phyloP scores from a whole-genome alignment of 306 rosid species.

The Citrullus amarus region DNA sequence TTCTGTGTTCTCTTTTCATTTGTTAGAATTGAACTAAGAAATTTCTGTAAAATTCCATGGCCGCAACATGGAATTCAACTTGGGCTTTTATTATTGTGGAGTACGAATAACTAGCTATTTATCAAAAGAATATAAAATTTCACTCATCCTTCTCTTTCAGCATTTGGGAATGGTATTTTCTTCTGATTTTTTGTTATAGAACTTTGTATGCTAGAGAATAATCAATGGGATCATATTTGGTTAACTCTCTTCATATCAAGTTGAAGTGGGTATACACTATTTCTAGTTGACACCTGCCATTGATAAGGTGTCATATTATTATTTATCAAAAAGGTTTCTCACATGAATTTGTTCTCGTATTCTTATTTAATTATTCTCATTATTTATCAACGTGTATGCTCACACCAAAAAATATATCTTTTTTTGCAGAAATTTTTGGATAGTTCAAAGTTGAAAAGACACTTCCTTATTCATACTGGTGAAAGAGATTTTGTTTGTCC shows the following conservation, averaged over 20 bases:
- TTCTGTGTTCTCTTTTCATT: background rate
- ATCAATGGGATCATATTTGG: background rate
- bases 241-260: background rate
- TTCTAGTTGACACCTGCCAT: background rate
- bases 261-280: background rate
- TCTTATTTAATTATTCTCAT: background rate
- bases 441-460: conserved; percentile 94
- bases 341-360: background rate
- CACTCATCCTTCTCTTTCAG: background rate
- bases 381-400: background rate
- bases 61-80: background rate
- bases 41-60: background rate
- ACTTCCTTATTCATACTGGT: conserved; percentile 89
- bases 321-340: background rate
- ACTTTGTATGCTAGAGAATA: background rate
- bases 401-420: conserved; percentile 9
- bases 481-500: conserved; percentile 90
- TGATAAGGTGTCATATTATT: background rate
- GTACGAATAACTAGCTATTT: background rate
- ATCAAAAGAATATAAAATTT: background rate
- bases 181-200: background rate
- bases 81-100: background rate
- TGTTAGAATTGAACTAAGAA: background rate
- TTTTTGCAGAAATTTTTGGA: conserved; percentile 91
- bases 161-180: background rate